A percentile compares a stretch with the other conserved stretches of the same genome.
Conservation (phyloP, 129 eudicot species). For the Artemisia tridentata region DNA sequence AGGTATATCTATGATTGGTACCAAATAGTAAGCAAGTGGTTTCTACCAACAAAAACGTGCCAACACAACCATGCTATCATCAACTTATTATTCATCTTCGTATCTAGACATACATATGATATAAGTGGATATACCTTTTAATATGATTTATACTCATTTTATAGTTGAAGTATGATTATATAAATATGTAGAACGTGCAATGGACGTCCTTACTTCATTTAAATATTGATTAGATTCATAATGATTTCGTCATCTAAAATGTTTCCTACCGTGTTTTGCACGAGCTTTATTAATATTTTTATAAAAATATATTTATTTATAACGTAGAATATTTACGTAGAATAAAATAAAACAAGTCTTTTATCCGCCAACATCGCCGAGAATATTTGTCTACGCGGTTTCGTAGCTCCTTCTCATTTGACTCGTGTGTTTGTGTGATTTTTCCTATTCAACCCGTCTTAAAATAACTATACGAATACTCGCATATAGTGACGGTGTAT, state of each 20-base stretch:
- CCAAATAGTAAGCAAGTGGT: too few relatives aligned
- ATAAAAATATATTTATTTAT: background rate
- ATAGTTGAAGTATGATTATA: background rate
- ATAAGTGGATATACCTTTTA: background rate
- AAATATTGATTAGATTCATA: background rate
- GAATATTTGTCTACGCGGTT: slow-evolving; percentile 23
- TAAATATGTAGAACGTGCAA: slow-evolving; percentile 28
- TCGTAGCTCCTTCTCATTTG: background rate
- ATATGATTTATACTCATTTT: background rate
- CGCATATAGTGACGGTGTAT: too few relatives aligned
- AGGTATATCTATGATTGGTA: too few relatives aligned
- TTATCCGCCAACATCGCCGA: slow-evolving; percentile 12
- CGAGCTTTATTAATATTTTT: background rate
- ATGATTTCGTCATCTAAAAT: slow-evolving; percentile 9
- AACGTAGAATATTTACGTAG: too few relatives aligned
- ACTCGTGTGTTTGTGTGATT: background rate
- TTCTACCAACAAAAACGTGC: slow-evolving; percentile 16
- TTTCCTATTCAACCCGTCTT: background rate
- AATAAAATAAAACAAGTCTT: background rate
- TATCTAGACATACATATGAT: background rate
- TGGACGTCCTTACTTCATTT: slow-evolving; percentile 14
- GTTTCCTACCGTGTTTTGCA: slow-evolving; percentile 5
- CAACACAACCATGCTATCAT: background rate
- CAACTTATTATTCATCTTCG: background rate
- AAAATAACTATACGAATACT: too few relatives aligned